A percentile compares a stretch with the other conserved stretches of the same genome.
These are phyloP conservation scores for Prunus mume DNA, from an alignment of 306 rosid genomes.

Conservation along the genomic window DNA sequence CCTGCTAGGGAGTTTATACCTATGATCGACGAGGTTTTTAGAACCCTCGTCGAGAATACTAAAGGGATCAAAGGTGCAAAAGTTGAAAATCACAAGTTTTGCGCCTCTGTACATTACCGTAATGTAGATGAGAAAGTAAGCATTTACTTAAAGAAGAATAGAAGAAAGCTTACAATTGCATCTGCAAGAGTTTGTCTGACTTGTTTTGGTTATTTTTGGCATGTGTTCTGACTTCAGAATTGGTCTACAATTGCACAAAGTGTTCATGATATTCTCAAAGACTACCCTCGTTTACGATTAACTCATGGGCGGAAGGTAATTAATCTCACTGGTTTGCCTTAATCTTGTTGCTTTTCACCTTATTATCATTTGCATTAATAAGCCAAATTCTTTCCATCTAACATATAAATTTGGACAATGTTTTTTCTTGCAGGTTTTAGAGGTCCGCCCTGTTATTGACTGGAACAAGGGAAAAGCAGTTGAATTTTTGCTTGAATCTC, in stretches of 20 bases:
- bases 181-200: slow-evolving; percentile 4
- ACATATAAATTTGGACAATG: background rate
- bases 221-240: slow-evolving; percentile 46
- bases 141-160: too few species aligned
- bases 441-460: slow-evolving; percentile 84
- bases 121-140: slow-evolving; percentile 82
- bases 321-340: background rate
- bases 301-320: slow-evolving; percentile 90
- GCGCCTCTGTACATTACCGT: slow-evolving; percentile 94
- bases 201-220: background rate
- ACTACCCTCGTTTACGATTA: slow-evolving; percentile 75
- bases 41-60: slow-evolving; percentile 71
- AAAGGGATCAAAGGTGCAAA: slow-evolving; percentile 68
- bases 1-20: slow-evolving; percentile 85
- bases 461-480: slow-evolving; percentile 99
- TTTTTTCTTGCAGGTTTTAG: slow-evolving; percentile 67
- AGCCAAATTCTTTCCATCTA: background rate
- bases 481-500: slow-evolving; percentile 82
- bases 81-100: slow-evolving; percentile 93
- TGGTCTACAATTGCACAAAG: slow-evolving; percentile 73
- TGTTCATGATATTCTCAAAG: slow-evolving; percentile 78
- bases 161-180: background rate
- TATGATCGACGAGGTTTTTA: slow-evolving; percentile 85
- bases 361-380: background rate
- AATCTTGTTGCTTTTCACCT: background rate